Evolutionary conservation across 306 rosid genomes (phyloP).

Genomic region (Styphnolobium japonicum): DNA sequence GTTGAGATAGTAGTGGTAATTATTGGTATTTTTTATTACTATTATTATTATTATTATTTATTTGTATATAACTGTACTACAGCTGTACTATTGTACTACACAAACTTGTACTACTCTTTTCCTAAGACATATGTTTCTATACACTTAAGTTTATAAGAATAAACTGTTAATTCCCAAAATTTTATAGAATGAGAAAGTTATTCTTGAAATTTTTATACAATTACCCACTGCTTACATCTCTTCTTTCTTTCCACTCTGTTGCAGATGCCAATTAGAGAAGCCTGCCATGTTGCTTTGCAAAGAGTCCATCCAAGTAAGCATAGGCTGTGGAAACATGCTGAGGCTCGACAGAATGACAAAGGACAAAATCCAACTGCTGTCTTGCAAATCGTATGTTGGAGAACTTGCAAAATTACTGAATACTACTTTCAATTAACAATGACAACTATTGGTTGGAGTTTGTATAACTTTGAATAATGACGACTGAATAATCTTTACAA

Average conservation of each 20-base stretch:
- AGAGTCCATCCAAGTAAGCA: slow-evolving; percentile 76
- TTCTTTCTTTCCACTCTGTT: slow-evolving; percentile 16
- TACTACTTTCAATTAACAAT: not conserved
- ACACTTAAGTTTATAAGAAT: not conserved
- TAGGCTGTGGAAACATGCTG: slow-evolving; percentile 92
- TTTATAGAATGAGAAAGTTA: not conserved
- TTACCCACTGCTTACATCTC: slow-evolving; percentile 6
- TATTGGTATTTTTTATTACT: too few species aligned
- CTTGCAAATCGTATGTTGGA: slow-evolving; percentile 80
- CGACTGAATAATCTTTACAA: not conserved
- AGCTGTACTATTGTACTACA: not conserved
- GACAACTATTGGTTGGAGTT: slow-evolving; percentile 10
- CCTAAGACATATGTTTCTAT: not conserved
- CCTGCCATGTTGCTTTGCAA: slow-evolving; percentile 93
- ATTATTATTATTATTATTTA: not conserved
- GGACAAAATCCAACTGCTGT: slow-evolving; percentile 69
- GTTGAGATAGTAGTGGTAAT: not conserved
- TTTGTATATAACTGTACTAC: not conserved
- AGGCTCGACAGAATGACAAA: slow-evolving; percentile 74
- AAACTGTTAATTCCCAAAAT: not conserved
- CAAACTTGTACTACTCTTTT: not conserved
- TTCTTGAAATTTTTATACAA: not conserved
- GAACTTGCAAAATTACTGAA: not conserved
- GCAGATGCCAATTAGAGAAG: slow-evolving; percentile 97
- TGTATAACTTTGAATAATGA: not conserved